phyloP scores from a whole-genome alignment of 805 yeast genomes.

The Zygosaccharomyces gambellarensis region DNA sequence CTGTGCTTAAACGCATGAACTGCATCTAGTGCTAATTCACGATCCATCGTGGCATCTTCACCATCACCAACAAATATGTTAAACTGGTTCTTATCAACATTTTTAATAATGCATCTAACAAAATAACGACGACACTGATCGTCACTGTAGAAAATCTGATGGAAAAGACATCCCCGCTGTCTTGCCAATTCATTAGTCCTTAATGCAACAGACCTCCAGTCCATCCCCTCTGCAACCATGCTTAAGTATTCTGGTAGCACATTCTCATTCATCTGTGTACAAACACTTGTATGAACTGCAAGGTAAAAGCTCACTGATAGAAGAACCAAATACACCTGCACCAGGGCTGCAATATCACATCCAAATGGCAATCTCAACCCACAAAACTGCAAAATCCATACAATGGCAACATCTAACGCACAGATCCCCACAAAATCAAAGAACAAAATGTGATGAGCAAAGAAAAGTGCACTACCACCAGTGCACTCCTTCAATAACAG shows the following conservation, averaged over 20 bases:
- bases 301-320: background rate
- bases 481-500: background rate
- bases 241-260: background rate
- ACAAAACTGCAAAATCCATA: background rate
- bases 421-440: constrained; percentile 3
- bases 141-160: constrained; percentile 3
- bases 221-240: constrained; percentile 1
- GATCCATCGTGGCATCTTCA: background rate
- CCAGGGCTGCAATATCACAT: background rate
- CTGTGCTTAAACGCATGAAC: background rate
- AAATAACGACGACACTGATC: constrained; percentile 2
- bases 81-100: background rate
- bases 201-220: background rate
- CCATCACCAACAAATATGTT: constrained; percentile 1
- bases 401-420: background rate
- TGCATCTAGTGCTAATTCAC: background rate
- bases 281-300: constrained; percentile 2
- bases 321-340: background rate
- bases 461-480: constrained; percentile 2
- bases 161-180: constrained; percentile 1
- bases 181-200: constrained; percentile 3
- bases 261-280: constrained; percentile 3
- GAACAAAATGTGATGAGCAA: constrained; percentile 4
- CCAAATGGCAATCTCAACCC: background rate
- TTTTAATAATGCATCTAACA: background rate